These are phyloP conservation scores for Raphanus raphanistrum DNA, from an alignment of 345 rosid genomes.

Conservation along the genomic window DNA sequence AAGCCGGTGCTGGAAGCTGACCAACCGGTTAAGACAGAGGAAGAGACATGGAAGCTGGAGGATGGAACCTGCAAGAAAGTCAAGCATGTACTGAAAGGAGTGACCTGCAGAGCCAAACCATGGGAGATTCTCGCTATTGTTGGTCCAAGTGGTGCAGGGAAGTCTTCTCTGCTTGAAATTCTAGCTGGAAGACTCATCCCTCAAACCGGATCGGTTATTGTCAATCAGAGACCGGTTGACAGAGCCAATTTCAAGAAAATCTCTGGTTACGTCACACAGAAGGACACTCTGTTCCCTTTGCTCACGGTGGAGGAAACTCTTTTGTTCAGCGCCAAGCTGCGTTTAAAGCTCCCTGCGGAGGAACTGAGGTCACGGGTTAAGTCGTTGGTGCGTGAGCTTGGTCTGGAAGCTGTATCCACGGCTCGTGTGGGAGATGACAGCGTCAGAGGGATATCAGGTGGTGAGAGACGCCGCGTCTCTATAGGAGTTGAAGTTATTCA, in stretches of 20 bases:
- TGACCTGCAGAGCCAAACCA: slow-evolving; percentile 81
- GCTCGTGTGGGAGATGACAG: slow-evolving; percentile 80
- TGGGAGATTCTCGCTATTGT: slow-evolving; percentile 94
- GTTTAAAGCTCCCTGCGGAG: slow-evolving; percentile 59
- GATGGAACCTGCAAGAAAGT: slow-evolving; percentile 35
- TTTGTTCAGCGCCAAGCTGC: slow-evolving; percentile 80
- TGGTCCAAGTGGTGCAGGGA: slow-evolving; percentile 98
- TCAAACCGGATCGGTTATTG: slow-evolving; percentile 59
- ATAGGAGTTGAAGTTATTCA: slow-evolving; percentile 93
- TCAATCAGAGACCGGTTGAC: slow-evolving; percentile 61
- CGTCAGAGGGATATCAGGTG: slow-evolving; percentile 91
- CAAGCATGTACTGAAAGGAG: slow-evolving; percentile 63
- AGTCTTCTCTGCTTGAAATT: slow-evolving; percentile 81
- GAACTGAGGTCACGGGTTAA: slow-evolving; percentile 59
- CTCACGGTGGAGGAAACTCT: slow-evolving; percentile 95
- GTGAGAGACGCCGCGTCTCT: slow-evolving; percentile 92
- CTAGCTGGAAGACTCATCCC: slow-evolving; percentile 69
- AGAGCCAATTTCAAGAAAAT: slow-evolving; percentile 67
- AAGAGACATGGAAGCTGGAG: slow-evolving; percentile 22
- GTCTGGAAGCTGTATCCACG: slow-evolving; percentile 65
- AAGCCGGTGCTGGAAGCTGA: slow-evolving; percentile 27
- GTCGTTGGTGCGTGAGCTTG: slow-evolving; percentile 75
- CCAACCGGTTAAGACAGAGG: slow-evolving; percentile 26
- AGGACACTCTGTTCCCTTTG: slow-evolving; percentile 82
- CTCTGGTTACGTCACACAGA: slow-evolving; percentile 87